phyloP scores from a whole-genome alignment of 1,284 basidiomycete genomes.

The Papiliotrema flavescens region DNA sequence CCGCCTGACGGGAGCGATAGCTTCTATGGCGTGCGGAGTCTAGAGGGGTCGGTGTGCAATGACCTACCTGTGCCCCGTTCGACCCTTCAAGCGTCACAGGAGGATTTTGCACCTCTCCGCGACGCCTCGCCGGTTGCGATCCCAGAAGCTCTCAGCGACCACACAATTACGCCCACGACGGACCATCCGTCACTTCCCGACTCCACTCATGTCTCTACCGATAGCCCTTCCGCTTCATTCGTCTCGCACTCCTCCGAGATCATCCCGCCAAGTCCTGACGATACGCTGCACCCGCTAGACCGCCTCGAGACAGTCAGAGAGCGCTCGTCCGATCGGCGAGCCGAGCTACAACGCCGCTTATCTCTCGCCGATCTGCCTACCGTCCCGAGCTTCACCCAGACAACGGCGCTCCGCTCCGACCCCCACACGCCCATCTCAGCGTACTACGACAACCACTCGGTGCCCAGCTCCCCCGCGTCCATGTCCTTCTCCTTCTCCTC shows the following conservation, averaged over 20 bases:
- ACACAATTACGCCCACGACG: not conserved
- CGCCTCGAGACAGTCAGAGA: not conserved
- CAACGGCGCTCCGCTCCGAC: not conserved
- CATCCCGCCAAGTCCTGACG: conserved; percentile 4
- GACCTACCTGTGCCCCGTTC: not conserved
- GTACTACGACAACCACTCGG: not conserved
- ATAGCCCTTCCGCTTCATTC: not conserved
- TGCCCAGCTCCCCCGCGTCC: conserved; percentile 6
- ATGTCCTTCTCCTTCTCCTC: conserved; percentile 15
- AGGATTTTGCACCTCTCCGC: not conserved
- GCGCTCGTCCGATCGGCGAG: not conserved
- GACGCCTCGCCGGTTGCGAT: not conserved
- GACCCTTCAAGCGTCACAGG: not conserved
- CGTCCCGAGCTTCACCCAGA: not conserved
- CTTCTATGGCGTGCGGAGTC: conserved; percentile 28
- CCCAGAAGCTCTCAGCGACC: not conserved
- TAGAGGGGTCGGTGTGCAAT: conserved; percentile 15
- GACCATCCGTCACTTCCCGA: not conserved
- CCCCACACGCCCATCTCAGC: not conserved
- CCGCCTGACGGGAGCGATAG: conserved; percentile 19
- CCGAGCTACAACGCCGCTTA: not conserved
- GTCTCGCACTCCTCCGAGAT: not conserved
- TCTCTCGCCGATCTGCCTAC: not conserved
- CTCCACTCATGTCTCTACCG: not conserved
- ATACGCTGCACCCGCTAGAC: conserved; percentile 4